phyloP scores from a whole-genome alignment of 2,329 filamentous ascomycete species.

The Sarocladiaceae sp. region DNA sequence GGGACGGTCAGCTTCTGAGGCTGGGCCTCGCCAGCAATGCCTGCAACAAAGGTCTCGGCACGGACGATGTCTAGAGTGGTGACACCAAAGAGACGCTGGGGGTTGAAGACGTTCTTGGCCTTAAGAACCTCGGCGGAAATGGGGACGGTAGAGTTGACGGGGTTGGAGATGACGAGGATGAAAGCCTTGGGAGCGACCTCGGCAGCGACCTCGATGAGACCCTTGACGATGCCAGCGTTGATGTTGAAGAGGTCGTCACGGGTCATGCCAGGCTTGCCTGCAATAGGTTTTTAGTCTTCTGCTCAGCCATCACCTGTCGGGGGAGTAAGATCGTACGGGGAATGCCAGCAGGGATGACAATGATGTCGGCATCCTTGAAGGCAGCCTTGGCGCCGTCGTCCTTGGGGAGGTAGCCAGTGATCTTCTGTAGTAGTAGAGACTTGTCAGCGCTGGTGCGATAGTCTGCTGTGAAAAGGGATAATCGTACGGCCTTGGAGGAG shows the following conservation, averaged over 20 bases:
- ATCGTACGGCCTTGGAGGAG: slow-evolving; percentile 70
- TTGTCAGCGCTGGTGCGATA: neutral
- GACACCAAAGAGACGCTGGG: slow-evolving; percentile 94
- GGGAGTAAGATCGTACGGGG: slow-evolving; percentile 87
- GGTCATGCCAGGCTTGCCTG: slow-evolving; percentile 98
- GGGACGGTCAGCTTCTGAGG: slow-evolving; percentile 79
- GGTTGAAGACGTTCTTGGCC: slow-evolving; percentile 85
- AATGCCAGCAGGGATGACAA: slow-evolving; percentile 96
- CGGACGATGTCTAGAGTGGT: slow-evolving; percentile 98
- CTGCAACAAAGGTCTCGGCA: slow-evolving; percentile 91
- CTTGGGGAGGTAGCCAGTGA: slow-evolving; percentile 80
- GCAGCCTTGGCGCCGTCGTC: slow-evolving; percentile 81
- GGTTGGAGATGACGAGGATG: slow-evolving; percentile 97
- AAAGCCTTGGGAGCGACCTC: slow-evolving; percentile 88
- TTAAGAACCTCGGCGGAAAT: slow-evolving; percentile 97
- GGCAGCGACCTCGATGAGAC: slow-evolving; percentile 80
- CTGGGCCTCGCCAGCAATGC: slow-evolving; percentile 74
- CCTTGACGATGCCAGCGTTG: slow-evolving; percentile 96
- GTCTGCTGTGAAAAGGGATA: slow-evolving; percentile 12
- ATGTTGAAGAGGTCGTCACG: slow-evolving; percentile 99
- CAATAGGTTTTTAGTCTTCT: slow-evolving; percentile 14
- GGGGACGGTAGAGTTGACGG: slow-evolving; percentile 97
- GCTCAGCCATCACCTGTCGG: too few species aligned
- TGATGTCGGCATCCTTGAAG: slow-evolving; percentile 88
- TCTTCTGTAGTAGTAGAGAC: slow-evolving; percentile 53